phyloP scores from a whole-genome alignment of 2,329 filamentous ascomycete species.

The Cryphonectria nitschkei region DNA sequence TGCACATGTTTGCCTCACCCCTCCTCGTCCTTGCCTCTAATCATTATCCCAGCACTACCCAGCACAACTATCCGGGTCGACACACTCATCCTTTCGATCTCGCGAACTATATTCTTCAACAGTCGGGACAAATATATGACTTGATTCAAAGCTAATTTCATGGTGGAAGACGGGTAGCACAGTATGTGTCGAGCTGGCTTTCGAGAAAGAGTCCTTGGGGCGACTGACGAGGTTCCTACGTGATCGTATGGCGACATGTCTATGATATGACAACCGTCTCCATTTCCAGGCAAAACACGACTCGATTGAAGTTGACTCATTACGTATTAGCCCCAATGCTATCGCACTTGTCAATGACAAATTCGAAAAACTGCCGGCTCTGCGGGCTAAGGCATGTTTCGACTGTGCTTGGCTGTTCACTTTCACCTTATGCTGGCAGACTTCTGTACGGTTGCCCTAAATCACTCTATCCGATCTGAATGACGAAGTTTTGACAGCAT shows the following conservation, averaged over 20 bases:
- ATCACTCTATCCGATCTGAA: not conserved
- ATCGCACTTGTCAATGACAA: not conserved
- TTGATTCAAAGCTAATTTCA: not conserved
- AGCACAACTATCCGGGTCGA: not conserved
- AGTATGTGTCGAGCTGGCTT: not conserved
- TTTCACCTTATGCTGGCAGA: not conserved
- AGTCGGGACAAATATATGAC: not conserved
- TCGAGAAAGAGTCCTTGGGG: no score
- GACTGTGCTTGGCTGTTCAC: not conserved
- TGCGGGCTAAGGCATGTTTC: not conserved
- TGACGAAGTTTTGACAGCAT: not conserved
- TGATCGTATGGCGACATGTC: not conserved
- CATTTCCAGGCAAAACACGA: not conserved
- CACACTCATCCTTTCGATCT: not conserved
- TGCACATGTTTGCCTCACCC: not conserved
- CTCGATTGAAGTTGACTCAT: not conserved
- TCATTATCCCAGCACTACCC: not conserved
- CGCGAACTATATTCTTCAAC: not conserved
- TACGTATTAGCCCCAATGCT: not conserved
- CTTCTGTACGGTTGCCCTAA: not conserved
- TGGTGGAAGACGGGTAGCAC: not conserved
- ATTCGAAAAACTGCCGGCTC: not conserved
- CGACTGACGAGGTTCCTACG: not conserved
- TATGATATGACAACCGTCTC: slow-evolving; percentile 5
- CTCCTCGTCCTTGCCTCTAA: not conserved